These are phyloP conservation scores for Tulasnella calospora DNA, from an alignment of 768 basidiomycete genomes.

Conservation along the genomic window DNA sequence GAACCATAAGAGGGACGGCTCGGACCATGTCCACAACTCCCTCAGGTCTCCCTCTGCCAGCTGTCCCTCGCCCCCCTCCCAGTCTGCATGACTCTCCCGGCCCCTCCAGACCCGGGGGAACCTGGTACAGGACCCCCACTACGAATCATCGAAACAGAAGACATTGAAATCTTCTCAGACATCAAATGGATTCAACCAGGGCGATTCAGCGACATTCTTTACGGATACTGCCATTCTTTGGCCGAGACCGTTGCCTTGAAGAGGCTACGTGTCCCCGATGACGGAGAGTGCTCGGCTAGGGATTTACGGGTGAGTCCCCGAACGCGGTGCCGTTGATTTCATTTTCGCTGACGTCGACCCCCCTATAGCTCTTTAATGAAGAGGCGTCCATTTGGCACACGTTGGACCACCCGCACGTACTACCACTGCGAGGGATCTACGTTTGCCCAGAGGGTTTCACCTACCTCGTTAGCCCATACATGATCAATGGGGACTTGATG, in stretches of 20 bases:
- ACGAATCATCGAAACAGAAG: background rate
- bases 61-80: background rate
- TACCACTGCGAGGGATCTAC: constrained; percentile 2
- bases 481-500: background rate
- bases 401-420: background rate
- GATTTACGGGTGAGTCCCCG: background rate
- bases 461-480: background rate
- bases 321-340: background rate
- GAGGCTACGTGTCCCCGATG: background rate
- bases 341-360: background rate
- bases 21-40: background rate
- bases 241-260: background rate
- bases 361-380: background rate
- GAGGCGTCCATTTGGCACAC: background rate
- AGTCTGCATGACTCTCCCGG: background rate
- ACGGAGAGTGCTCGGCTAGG: background rate
- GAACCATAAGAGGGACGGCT: background rate
- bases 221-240: background rate
- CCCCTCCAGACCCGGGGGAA: background rate
- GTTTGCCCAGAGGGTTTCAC: background rate
- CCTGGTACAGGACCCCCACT: background rate
- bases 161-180: constrained; percentile 1
- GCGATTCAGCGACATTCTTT: constrained; percentile 1
- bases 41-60: background rate
- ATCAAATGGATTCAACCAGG: background rate